Base-by-base conservation (phyloP, 2,329 filamentous ascomycete genomes). In the Penicillium sp. region DNA sequence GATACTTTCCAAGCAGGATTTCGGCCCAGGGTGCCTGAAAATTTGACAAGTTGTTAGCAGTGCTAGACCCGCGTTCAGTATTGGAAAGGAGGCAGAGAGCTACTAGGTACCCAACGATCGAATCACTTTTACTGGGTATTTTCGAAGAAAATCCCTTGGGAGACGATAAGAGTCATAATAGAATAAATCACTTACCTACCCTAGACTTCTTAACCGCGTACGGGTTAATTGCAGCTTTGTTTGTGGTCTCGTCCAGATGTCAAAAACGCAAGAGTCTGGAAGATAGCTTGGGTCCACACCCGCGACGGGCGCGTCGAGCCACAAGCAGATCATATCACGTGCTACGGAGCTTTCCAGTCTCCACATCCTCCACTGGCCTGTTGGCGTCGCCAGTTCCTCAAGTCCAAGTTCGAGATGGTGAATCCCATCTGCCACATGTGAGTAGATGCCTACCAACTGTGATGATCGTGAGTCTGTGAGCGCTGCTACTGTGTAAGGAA, bases 11-110 rank as follows among this genome's bases (percentile, higher is more conserved):
- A 55, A 35, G 13, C 13, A 46, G 56, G 13, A 55, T 53, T 45
- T 58, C 54, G 31, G 65, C 55, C 61, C 51, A 45, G 31, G 31
- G 29, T 56, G 65, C 56, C 62, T 49, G 59, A 48, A 58, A 19
- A 53, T 46, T 54, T 45, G 29, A 50, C 11, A 53, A 49, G 54
- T 53, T 54, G 31, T 47, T 61, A 41, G 54, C 31, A 56, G 60
- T 45, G 38, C 23, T 51, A 13, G 38, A 30, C 35, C 35, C 35
- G 35, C 35, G 11, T 41, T 41, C 11, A 41, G 35, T 38, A 15
- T 3, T 15, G 11, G 35, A 41, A 41, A 41, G 35, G 35, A 41
- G 35, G 15, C 13, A 41, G 31, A 15, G 11, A 41, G 35, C 35
- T 41, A 41, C 11, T 11, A 35, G 31, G 4, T 41, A 41, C 35